phyloP scores from a whole-genome alignment of 169 alveolate species.

The Eimeria maxima region DNA sequence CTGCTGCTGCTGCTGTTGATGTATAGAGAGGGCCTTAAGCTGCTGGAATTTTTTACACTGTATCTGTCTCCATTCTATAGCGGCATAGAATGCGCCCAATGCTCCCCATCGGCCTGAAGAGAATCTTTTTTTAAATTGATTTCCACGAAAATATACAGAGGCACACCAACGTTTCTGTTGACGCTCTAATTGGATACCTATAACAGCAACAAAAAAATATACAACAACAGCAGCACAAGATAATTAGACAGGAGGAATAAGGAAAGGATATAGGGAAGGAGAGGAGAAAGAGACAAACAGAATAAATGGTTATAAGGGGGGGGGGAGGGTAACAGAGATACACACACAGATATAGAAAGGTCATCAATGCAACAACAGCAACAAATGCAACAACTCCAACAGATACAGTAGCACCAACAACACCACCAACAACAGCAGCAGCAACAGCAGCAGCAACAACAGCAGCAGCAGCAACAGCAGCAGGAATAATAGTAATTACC shows the following conservation, averaged over 20 bases:
- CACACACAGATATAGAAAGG: too few species aligned
- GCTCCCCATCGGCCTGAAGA: slow-evolving; percentile 71
- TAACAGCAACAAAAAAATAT: background rate
- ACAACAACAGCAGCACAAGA: too few species aligned
- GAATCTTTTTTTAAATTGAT: slow-evolving; percentile 64
- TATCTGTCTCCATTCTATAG: slow-evolving; percentile 73
- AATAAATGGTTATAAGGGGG: too few species aligned
- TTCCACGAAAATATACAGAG: slow-evolving; percentile 65
- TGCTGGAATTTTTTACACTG: background rate
- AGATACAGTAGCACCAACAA: too few species aligned
- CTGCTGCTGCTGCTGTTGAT: background rate
- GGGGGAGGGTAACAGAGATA: too few species aligned
- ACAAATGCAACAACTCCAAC: background rate
- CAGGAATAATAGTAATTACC: too few species aligned
- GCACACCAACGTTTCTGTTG: slow-evolving; percentile 79
- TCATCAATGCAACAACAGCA: background rate
- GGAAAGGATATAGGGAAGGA: too few species aligned
- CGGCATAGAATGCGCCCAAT: slow-evolving; percentile 72
- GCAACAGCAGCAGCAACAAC: too few species aligned
- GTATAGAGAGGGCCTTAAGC: slow-evolving; percentile 3
- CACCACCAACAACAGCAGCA: too few species aligned
- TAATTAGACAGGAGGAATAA: background rate
- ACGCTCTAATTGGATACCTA: slow-evolving; percentile 63
- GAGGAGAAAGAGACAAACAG: too few species aligned
- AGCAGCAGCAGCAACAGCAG: too few species aligned